Conservation (phyloP, 208 protist genomes). For the Balamuthia mandrillaris region DNA sequence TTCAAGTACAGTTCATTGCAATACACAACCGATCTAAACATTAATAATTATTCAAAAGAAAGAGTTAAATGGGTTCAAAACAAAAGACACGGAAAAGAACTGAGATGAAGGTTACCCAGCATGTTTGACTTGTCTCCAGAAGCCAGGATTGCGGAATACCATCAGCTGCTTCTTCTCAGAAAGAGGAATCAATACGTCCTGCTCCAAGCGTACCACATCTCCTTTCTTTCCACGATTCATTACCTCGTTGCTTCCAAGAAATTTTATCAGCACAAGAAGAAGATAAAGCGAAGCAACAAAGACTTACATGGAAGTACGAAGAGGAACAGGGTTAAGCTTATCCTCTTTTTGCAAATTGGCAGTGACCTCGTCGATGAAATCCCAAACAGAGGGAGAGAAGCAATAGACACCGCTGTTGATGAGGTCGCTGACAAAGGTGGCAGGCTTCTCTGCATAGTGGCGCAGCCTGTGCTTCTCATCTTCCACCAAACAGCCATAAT, state of each 20-base stretch:
- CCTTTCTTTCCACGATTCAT: too few species aligned
- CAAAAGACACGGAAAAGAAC: too few species aligned
- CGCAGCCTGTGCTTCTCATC: slow-evolving; percentile 35
- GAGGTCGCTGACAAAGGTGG: slow-evolving; percentile 54
- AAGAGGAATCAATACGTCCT: slow-evolving; percentile 43
- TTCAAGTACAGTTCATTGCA: slow-evolving; percentile 57
- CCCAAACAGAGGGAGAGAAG: slow-evolving; percentile 40
- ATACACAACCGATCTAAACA: slow-evolving; percentile 38
- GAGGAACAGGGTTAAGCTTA: too few species aligned
- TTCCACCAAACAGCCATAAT: slow-evolving; percentile 55
- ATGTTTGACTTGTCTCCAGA: slow-evolving; percentile 63
- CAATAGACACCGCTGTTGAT: slow-evolving; percentile 66
- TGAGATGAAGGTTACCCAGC: slow-evolving; percentile 31
- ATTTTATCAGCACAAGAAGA: too few species aligned
- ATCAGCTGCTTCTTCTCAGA: slow-evolving; percentile 38
- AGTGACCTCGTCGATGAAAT: slow-evolving; percentile 31
- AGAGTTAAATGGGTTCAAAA: too few species aligned
- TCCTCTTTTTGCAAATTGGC: slow-evolving; percentile 13
- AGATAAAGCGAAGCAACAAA: too few species aligned
- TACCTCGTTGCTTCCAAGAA: too few species aligned
- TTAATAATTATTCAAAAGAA: neutral
- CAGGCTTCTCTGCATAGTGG: slow-evolving; percentile 55
- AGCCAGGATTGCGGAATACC: slow-evolving; percentile 22
- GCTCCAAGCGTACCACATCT: slow-evolving; percentile 35
- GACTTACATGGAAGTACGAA: too few species aligned